These are phyloP conservation scores for Phlebiopsis gigantea DNA, from an alignment of 768 basidiomycete species.

Conservation along the genomic window DNA sequence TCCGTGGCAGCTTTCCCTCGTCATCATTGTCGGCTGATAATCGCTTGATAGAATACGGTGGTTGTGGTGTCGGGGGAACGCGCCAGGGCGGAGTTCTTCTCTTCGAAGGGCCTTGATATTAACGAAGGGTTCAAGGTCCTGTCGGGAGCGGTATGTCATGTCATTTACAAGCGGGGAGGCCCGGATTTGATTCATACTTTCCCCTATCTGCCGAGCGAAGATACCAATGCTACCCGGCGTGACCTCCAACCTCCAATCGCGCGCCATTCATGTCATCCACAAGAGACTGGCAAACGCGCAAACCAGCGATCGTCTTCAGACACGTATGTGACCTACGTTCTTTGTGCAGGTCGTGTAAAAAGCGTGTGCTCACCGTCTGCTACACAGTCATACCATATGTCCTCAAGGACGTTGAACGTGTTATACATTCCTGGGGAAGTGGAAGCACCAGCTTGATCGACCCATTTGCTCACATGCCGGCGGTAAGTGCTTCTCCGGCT, in stretches of 20 bases:
- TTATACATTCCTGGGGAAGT: constrained; percentile 61
- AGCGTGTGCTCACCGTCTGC: background rate
- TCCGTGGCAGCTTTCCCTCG: constrained; percentile 31
- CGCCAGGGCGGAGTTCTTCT: constrained; percentile 65
- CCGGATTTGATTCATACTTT: constrained; percentile 14
- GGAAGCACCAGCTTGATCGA: constrained; percentile 51
- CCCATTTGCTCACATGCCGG: constrained; percentile 65
- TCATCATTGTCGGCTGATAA: constrained; percentile 13
- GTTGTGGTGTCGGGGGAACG: constrained; percentile 72
- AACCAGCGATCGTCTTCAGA: constrained; percentile 52
- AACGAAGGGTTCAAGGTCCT: constrained; percentile 77
- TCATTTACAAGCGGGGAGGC: background rate
- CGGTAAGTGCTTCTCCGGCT: constrained; percentile 16
- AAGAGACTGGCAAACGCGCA: constrained; percentile 65
- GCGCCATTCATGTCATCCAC: constrained; percentile 60
- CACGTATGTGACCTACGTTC: constrained; percentile 41
- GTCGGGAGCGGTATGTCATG: constrained; percentile 62
- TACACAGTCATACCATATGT: constrained; percentile 60
- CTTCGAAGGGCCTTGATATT: constrained; percentile 65
- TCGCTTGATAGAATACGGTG: constrained; percentile 53
- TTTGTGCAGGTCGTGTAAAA: constrained; percentile 2
- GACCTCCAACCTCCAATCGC: constrained; percentile 62
- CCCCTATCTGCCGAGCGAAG: constrained; percentile 30
- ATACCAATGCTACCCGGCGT: constrained; percentile 75
- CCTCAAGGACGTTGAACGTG: constrained; percentile 54